Evolutionary conservation across 768 basidiomycete genomes (phyloP), one percentile per base, ranked within the genome.

Genomic region (Dioszegia hungarica): DNA sequence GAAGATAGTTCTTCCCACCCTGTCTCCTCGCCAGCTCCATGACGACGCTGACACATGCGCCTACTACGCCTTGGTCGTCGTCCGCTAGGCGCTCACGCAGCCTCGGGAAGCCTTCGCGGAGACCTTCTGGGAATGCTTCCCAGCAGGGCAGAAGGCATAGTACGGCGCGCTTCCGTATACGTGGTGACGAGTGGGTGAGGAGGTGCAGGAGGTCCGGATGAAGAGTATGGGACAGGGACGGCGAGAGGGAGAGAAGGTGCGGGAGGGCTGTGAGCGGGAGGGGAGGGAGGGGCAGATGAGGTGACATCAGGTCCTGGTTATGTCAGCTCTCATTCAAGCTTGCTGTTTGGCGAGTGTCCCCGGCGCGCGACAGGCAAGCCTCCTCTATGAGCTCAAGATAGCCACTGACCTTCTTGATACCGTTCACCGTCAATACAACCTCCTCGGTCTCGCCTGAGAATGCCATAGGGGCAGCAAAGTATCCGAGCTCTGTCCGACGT

Each of bases 391-490:
- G n/a, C n/a, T n/a, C n/a, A n/a, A n/a, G n/a, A n/a, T n/a, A n/a
- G n/a, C n/a, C n/a, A n/a, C n/a, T n/a, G n/a, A 68, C 72, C 63
- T 76, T 76, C 57, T 74, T 72, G 52, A 77, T 74, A 0, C 75
- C 75, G 52, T 99, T 99, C 10, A 94, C 95, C 2, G 94, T 95
- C 44, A 98, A 82, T 83, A 99, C 95, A 20, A 98, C 84, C 22
- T 98, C 94, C 66, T 98, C 95, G 0, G 95, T 98, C 56, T 94
- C 90, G 64, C 90, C 84, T 40, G 86, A 82, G 75, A 98, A 99
- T 0, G 92, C 93, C 64, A 77, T 92, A 85, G 38, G 84, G 77
- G 95, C 92, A 1, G 89, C 95, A 22, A 99, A 86, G 77, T 99
- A 98, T 12, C 95, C 95, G 46, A 98, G 86, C 25, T 84, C 85